Evolutionary conservation across 805 yeast species (phyloP), one percentile per base, ranked within the genome.

Genomic region (Ogataea saltuana): DNA sequence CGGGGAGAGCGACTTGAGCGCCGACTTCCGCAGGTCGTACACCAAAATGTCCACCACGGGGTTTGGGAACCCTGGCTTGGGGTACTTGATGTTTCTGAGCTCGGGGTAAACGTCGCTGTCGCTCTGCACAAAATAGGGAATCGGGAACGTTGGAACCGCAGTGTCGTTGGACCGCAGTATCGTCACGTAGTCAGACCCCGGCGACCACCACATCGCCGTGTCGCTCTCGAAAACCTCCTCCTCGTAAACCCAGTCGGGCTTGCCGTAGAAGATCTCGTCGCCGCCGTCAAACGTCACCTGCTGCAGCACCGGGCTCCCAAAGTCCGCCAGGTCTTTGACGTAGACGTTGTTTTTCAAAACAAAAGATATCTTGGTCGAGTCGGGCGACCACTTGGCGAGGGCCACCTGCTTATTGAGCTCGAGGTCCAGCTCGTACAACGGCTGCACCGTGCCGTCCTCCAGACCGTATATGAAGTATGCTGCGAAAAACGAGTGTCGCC

Each of bases 171-270:
- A 77, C 44, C 80, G 73, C 52, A 85, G 63, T 48, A 77, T 83
- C 0, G 88, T 75, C 33, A 89, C 59, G 53, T 70, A 74, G n/a
- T 74, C 67, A 10, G 91, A 89, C 31, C 70, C 63, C 7, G 87
- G 87, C 4, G 95, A 83, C 96, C 96, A 89, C 95, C 95, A 88
- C 36, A 88, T 52, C 0, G 90, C 87, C 17, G 73, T 65, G 53
- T 83, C 88, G 18, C 78, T 74, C 26, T 78, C 80, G 41, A 85
- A 74, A 1, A 88, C 93, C 63, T 88, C 97, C 53, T 88, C 97
- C 58, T 89, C 97, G 54, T 88, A 88, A 6, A 88, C 95, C 97
- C 97, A 88, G 59, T 88, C 96, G 0, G 96, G 95, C 48, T 83
- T 82, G 2, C 96, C 97, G 59, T 89, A 85, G 65, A 88, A 88